Percentiles rank a stretch among this genome's conserved stretches.
Conservation (phyloP, 768 basidiomycete species). For the Lentinula boryana region DNA sequence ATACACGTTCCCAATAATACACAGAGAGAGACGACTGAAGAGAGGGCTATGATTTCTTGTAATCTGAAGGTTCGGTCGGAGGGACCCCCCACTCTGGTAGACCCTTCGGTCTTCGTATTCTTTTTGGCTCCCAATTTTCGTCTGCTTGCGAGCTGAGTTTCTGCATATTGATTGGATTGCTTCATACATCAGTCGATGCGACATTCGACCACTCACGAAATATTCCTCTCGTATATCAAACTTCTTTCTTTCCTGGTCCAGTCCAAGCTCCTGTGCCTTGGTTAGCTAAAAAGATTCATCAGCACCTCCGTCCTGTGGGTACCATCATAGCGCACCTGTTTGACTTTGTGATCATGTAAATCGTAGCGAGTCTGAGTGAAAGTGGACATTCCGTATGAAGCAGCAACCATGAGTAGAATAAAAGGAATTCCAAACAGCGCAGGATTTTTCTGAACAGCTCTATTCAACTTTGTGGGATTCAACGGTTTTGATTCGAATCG, state of each 20-base stretch:
- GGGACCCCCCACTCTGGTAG: constrained; percentile 93
- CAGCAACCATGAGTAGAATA: constrained; percentile 74
- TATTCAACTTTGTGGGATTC: constrained; percentile 32
- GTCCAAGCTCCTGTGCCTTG: constrained; percentile 71
- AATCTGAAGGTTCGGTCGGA: constrained; percentile 45
- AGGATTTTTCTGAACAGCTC: constrained; percentile 52
- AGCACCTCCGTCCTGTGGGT: background rate
- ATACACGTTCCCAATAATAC: background rate
- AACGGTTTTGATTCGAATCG: constrained; percentile 46
- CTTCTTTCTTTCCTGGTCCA: constrained; percentile 66
- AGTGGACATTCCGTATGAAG: constrained; percentile 75
- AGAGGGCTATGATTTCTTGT: background rate
- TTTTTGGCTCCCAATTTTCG: constrained; percentile 82
- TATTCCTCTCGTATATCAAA: constrained; percentile 96
- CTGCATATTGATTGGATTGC: constrained; percentile 26
- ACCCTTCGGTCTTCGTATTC: constrained; percentile 79
- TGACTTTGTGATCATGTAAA: constrained; percentile 73
- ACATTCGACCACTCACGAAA: constrained; percentile 59
- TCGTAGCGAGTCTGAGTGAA: constrained; percentile 94
- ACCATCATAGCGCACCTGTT: constrained; percentile 38
- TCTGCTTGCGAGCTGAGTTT: constrained; percentile 57
- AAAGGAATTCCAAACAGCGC: constrained; percentile 84
- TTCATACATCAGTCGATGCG: background rate
- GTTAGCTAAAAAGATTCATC: constrained; percentile 40
- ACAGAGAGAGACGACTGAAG: background rate